Evolutionary conservation across 768 basidiomycete species (phyloP).

Genomic region (Collybiopsis confluens): DNA sequence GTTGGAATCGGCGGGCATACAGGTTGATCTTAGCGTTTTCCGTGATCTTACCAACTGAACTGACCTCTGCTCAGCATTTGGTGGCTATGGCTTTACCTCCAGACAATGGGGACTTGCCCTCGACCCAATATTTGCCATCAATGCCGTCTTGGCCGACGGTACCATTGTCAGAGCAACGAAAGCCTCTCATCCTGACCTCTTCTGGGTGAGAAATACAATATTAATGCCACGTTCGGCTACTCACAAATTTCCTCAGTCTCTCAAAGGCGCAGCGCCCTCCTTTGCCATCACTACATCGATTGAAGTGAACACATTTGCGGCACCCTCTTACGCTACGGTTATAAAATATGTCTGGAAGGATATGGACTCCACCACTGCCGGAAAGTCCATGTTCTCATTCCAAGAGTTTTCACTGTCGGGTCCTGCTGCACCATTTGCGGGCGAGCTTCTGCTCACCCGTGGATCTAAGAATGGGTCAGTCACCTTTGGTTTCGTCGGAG

Average conservation of each 20-base stretch:
- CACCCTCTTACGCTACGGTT: conserved; percentile 1
- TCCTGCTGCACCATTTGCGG: conserved; percentile 3
- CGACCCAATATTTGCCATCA: conserved; percentile 20
- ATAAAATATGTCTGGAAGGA: conserved; percentile 9
- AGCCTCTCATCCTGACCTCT: conserved; percentile 20
- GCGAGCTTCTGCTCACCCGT: too few species aligned
- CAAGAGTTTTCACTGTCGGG: conserved; percentile 11
- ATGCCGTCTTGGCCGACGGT: conserved; percentile 25
- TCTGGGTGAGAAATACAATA: too few species aligned
- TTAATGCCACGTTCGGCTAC: background rate
- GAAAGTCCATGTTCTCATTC: conserved; percentile 1
- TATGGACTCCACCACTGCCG: conserved; percentile 1
- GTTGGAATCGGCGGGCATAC: conserved; percentile 45
- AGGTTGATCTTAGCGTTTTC: conserved; percentile 15
- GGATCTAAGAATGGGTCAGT: too few species aligned
- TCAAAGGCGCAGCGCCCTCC: conserved; percentile 11
- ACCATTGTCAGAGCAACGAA: conserved; percentile 18
- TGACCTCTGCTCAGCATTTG: conserved; percentile 13
- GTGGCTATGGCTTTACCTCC: conserved; percentile 23
- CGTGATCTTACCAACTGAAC: background rate
- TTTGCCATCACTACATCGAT: conserved; percentile 12
- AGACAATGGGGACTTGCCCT: conserved; percentile 26
- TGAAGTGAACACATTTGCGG: conserved; percentile 5
- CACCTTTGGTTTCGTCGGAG: too few species aligned
- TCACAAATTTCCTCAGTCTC: background rate